Evolutionary conservation across 352 stramenopile genomes (phyloP).

Genomic region (Globisporangium camurandrum): DNA sequence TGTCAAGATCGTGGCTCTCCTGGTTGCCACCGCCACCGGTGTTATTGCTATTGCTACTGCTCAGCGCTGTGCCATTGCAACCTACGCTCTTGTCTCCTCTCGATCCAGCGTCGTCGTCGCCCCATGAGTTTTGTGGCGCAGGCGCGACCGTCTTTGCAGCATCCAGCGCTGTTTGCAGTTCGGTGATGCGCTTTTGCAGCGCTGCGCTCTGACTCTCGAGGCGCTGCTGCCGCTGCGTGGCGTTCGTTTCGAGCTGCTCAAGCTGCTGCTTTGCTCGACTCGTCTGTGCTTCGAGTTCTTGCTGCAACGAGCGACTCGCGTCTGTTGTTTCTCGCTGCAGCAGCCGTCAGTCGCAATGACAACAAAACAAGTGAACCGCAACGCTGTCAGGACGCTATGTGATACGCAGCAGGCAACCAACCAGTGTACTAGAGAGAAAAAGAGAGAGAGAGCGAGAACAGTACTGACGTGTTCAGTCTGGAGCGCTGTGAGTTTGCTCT

Average conservation of each 20-base stretch:
- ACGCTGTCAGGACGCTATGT: too few relatives aligned
- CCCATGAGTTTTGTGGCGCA: constrained; percentile 8
- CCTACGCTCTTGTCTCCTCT: constrained; percentile 6
- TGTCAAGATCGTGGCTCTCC: constrained; percentile 33
- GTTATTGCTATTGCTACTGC: neutral
- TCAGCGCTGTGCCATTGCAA: too few relatives aligned
- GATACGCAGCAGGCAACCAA: too few relatives aligned
- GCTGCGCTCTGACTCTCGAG: constrained; percentile 11
- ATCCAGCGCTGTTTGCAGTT: constrained; percentile 19
- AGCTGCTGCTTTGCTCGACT: constrained; percentile 11
- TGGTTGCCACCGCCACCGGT: constrained; percentile 23
- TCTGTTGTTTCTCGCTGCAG: constrained; percentile 19
- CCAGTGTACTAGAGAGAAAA: neutral
- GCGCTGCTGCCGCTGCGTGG: constrained; percentile 11
- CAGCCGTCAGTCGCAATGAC: too few relatives aligned
- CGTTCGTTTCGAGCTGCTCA: constrained; percentile 9
- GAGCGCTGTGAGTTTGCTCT: constrained; percentile 11
- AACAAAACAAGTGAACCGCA: too few relatives aligned
- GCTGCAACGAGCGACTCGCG: constrained; percentile 22
- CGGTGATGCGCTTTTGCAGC: constrained; percentile 23
- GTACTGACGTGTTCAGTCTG: constrained; percentile 10
- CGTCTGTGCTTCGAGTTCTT: constrained; percentile 17
- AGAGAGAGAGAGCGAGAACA: neutral
- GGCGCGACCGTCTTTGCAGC: constrained; percentile 1
- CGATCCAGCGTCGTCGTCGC: neutral